These are phyloP conservation scores for Cryptococcus sp. DNA, from an alignment of 1,284 basidiomycete species.

Conservation along the genomic window DNA sequence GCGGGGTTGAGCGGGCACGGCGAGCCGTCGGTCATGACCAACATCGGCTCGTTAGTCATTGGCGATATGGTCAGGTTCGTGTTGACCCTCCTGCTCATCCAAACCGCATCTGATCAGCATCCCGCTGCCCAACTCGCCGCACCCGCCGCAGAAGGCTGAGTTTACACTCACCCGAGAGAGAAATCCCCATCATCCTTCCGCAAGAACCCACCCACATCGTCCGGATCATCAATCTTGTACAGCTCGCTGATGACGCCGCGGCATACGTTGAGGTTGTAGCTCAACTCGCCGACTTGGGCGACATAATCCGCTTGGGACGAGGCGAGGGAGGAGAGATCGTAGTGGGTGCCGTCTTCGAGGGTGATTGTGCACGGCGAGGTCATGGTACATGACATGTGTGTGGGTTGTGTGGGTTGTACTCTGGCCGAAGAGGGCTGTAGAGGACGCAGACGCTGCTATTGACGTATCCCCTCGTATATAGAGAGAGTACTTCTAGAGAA, in stretches of 20 bases:
- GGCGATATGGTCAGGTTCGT: conserved; percentile 36
- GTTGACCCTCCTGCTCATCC: conserved; percentile 22
- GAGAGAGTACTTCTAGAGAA: too few species aligned
- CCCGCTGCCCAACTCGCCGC: neutral
- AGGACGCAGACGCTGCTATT: too few species aligned
- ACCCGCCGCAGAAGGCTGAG: neutral
- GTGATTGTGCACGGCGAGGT: conserved; percentile 38
- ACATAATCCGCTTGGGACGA: conserved; percentile 37
- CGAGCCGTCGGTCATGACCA: conserved; percentile 38
- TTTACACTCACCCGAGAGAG: conserved; percentile 40
- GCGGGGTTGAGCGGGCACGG: conserved; percentile 35
- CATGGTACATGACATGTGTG: too few species aligned
- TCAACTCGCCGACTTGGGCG: conserved; percentile 29
- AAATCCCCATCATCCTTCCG: conserved; percentile 37
- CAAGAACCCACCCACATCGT: conserved; percentile 40
- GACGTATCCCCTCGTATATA: too few species aligned
- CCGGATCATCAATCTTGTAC: conserved; percentile 42
- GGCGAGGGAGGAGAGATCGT: conserved; percentile 41
- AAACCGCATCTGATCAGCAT: neutral
- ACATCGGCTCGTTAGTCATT: conserved; percentile 38
- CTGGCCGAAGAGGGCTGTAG: too few species aligned
- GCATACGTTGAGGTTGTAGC: conserved; percentile 48
- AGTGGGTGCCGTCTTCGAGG: conserved; percentile 44
- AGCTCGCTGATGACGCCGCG: conserved; percentile 43
- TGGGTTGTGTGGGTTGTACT: too few species aligned